A percentile compares a stretch with the other conserved stretches of the same genome.
Evolutionary conservation across 257 asterid genomes (phyloP).

Genomic region (Capsicum rhomboideum): DNA sequence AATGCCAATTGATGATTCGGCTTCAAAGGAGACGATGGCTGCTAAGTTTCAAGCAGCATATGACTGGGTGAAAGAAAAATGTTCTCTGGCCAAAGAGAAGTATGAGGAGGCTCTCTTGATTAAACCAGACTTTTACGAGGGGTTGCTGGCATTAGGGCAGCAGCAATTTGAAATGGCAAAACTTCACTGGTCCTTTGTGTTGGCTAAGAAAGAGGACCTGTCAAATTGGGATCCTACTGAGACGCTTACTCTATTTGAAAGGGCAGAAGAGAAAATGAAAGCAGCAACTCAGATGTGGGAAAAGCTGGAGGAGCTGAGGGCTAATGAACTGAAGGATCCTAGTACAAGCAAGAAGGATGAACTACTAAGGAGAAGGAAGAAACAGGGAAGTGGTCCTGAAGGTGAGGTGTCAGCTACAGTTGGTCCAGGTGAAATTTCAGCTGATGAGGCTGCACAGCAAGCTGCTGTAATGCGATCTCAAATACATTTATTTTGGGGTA

Average conservation of each 20-base stretch:
- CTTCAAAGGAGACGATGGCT: conserved; percentile 47
- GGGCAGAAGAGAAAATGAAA: conserved; percentile 79
- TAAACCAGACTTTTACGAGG: conserved; percentile 81
- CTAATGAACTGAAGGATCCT: conserved; percentile 51
- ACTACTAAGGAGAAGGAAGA: conserved; percentile 44
- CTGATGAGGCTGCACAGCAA: conserved; percentile 77
- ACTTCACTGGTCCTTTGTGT: conserved; percentile 79
- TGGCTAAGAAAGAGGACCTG: conserved; percentile 66
- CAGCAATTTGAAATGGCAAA: conserved; percentile 98
- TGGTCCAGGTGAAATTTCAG: conserved; percentile 34
- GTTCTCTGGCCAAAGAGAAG: conserved; percentile 62
- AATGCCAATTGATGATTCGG: conserved; percentile 70
- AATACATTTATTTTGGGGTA: conserved; percentile 88
- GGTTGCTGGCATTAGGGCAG: conserved; percentile 78
- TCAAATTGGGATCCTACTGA: conserved; percentile 68
- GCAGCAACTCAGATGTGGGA: conserved; percentile 89
- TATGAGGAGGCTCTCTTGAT: conserved; percentile 69
- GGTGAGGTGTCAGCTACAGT: conserved; percentile 30
- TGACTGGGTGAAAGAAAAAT: conserved; percentile 75
- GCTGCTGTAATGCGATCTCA: conserved; percentile 87
- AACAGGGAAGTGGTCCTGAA: conserved; percentile 39
- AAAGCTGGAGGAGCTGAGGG: conserved; percentile 81
- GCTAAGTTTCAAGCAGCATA: conserved; percentile 63
- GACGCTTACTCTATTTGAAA: conserved; percentile 55
- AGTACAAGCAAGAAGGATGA: conserved; percentile 58